Conservation (phyloP, 2,329 filamentous ascomycete genomes). For the Aspergillus clavatus region DNA sequence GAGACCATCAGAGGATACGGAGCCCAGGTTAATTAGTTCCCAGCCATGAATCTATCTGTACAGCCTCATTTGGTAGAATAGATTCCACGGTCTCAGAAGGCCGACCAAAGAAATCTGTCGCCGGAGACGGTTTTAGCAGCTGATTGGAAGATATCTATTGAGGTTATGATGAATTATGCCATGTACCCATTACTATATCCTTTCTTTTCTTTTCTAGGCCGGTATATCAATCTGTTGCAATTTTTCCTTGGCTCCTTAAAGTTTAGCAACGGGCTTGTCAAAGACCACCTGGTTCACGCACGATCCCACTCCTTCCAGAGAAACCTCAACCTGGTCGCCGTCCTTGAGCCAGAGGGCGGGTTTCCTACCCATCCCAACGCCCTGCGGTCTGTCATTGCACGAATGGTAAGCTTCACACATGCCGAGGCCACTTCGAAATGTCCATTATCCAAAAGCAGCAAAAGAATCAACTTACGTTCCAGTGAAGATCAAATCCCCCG, state of each 20-base stretch:
- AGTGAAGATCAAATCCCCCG: slow-evolving; percentile 41
- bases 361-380: slow-evolving; percentile 65
- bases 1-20: slow-evolving; percentile 93
- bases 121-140: not conserved
- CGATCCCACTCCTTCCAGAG: slow-evolving; percentile 60
- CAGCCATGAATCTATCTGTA: slow-evolving; percentile 32
- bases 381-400: slow-evolving; percentile 51
- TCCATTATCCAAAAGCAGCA: slow-evolving; percentile 41
- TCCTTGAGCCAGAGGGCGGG: slow-evolving; percentile 65
- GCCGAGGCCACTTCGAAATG: slow-evolving; percentile 34
- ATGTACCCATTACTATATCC: not conserved
- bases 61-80: not conserved
- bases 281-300: slow-evolving; percentile 43
- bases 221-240: not conserved
- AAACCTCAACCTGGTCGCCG: slow-evolving; percentile 65
- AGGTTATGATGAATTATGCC: not conserved
- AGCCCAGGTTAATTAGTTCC: slow-evolving; percentile 60
- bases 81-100: not conserved
- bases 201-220: too few species aligned
- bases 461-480: slow-evolving; percentile 38
- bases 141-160: not conserved
- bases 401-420: not conserved
- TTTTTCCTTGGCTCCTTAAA: slow-evolving; percentile 20
- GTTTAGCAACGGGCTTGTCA: slow-evolving; percentile 38
- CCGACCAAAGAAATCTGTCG: not conserved